Percentiles rank a stretch among this genome's conserved stretches.
Evolutionary conservation across 2,329 filamentous ascomycete genomes (phyloP).

Genomic region (Annulohypoxylon truncatum): DNA sequence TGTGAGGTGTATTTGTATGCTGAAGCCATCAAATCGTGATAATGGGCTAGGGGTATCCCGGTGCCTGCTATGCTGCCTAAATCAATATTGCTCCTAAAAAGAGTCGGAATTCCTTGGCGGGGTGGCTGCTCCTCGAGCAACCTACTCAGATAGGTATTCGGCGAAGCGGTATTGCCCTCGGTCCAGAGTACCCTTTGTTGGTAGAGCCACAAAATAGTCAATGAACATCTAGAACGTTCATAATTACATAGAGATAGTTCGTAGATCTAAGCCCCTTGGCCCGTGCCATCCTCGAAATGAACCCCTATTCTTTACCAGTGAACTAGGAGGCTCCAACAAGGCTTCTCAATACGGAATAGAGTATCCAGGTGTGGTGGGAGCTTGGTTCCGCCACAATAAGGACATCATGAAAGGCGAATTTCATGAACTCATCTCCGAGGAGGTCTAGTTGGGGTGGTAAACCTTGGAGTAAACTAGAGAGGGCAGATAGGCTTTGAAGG

Average conservation of each 20-base stretch:
- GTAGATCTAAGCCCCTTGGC: slow-evolving; percentile 3
- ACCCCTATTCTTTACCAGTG: neutral
- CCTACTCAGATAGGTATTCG: neutral
- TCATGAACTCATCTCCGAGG: neutral
- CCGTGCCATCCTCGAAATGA: neutral
- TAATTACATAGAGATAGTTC: neutral
- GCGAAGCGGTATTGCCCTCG: neutral
- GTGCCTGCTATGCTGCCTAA: neutral
- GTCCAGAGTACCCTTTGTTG: neutral
- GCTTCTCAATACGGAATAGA: neutral
- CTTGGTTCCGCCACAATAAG: neutral
- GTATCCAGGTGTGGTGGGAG: neutral
- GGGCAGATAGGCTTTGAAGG: neutral
- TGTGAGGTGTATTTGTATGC: neutral
- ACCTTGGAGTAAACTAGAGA: neutral
- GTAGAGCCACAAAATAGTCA: neutral
- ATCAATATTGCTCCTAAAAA: neutral
- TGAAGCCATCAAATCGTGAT: neutral
- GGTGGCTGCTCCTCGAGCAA: neutral
- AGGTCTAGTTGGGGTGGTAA: neutral
- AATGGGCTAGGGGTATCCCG: neutral
- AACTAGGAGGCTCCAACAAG: neutral
- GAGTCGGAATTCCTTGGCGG: neutral
- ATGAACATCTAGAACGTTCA: neutral
- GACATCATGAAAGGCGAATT: neutral